phyloP scores from a whole-genome alignment of 2,329 filamentous ascomycete species.

The Fusarium incarnatum region DNA sequence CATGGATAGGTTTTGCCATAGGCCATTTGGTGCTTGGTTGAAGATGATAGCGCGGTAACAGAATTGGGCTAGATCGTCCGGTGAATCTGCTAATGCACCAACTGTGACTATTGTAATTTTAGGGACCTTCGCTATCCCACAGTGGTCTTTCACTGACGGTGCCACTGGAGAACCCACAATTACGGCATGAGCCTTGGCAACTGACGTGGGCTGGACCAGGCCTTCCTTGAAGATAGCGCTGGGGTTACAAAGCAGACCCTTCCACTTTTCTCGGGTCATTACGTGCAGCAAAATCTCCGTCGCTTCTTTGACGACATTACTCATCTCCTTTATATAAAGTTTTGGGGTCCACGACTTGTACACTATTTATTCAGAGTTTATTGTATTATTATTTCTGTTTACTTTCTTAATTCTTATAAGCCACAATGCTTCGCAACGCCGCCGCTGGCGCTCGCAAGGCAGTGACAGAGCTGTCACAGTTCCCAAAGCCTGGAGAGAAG shows the following conservation, averaged over 20 bases:
- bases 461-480: constrained; percentile 79
- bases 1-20: constrained; percentile 47
- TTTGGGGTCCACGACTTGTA: constrained; percentile 24
- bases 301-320: constrained; percentile 26
- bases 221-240: constrained; percentile 16
- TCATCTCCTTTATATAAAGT: constrained; percentile 13
- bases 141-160: constrained; percentile 32
- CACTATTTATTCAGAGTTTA: constrained; percentile 19
- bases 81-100: neutral
- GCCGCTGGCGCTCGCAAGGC: constrained; percentile 68
- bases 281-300: constrained; percentile 44
- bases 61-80: rapidly evolving
- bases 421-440: constrained; percentile 64
- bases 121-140: constrained; percentile 18
- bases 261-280: constrained; percentile 40
- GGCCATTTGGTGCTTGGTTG: constrained; percentile 34
- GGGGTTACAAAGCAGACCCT: constrained; percentile 36
- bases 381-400: constrained; percentile 39
- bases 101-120: constrained; percentile 16
- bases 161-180: constrained; percentile 31
- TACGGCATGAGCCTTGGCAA: constrained; percentile 39
- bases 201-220: constrained; percentile 36
- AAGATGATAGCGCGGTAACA: constrained; percentile 8
- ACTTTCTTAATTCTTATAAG: neutral
- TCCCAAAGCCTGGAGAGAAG: constrained; percentile 83